Evolutionary conservation across 768 basidiomycete genomes (phyloP).

Genomic region (Lactifluus echinatus): DNA sequence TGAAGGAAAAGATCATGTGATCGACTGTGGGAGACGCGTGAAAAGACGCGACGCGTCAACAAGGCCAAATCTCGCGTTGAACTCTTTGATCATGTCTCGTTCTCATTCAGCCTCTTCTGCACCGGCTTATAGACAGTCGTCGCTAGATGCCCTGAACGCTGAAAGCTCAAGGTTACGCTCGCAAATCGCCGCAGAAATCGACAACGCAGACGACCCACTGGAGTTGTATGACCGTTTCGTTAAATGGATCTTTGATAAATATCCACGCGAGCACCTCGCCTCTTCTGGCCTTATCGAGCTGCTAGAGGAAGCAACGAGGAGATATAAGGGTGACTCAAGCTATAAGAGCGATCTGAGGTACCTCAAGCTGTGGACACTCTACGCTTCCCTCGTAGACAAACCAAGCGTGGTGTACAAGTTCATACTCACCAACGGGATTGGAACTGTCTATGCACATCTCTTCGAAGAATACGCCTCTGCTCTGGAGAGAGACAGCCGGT

Average conservation of each 20-base stretch:
- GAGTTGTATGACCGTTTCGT: slow-evolving; percentile 81
- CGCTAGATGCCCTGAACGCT: slow-evolving; percentile 1
- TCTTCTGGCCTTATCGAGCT: slow-evolving; percentile 70
- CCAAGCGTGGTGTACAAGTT: slow-evolving; percentile 53
- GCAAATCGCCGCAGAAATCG: slow-evolving; percentile 31
- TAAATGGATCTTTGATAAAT: slow-evolving; percentile 80
- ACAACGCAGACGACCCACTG: slow-evolving; percentile 77
- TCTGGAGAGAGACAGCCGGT: slow-evolving; percentile 74
- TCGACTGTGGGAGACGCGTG: not conserved
- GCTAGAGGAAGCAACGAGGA: slow-evolving; percentile 73
- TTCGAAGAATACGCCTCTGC: slow-evolving; percentile 88
- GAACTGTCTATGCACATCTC: slow-evolving; percentile 64
- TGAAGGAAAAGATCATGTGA: slow-evolving; percentile 3
- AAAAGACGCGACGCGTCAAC: slow-evolving; percentile 20
- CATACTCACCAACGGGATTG: slow-evolving; percentile 43
- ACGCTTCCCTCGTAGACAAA: slow-evolving; percentile 72
- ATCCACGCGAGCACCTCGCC: slow-evolving; percentile 55
- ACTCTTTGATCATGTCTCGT: slow-evolving; percentile 11
- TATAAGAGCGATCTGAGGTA: slow-evolving; percentile 88
- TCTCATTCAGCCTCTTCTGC: slow-evolving; percentile 2
- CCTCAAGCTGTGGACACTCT: slow-evolving; percentile 84
- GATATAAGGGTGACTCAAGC: slow-evolving; percentile 72
- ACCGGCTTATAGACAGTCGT: not conserved
- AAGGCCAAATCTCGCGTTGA: slow-evolving; percentile 12
- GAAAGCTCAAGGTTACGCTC: slow-evolving; percentile 11